Evolutionary conservation across 2,329 filamentous ascomycete species (phyloP).

Genomic region (Bertia moriformis): DNA sequence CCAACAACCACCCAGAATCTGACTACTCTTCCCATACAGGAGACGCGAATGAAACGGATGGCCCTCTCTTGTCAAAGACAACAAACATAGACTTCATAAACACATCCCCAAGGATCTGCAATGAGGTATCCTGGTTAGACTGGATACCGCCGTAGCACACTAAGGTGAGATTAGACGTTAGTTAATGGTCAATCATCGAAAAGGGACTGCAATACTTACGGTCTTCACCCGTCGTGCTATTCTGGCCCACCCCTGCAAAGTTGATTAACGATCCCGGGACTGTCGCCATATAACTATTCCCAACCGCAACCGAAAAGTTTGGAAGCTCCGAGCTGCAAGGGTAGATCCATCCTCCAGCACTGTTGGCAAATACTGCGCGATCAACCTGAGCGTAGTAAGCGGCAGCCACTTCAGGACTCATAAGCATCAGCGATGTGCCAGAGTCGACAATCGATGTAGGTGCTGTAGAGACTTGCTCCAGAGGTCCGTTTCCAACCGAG

Average conservation of each 20-base stretch:
- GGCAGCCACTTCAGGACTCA: conserved; percentile 36
- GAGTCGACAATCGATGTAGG: conserved; percentile 48
- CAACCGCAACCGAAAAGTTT: conserved; percentile 37
- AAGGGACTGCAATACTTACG: conserved; percentile 14
- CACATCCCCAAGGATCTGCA: conserved; percentile 62
- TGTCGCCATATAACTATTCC: conserved; percentile 27
- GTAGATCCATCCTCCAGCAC: conserved; percentile 35
- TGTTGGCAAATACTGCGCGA: conserved; percentile 26
- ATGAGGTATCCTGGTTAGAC: conserved; percentile 24
- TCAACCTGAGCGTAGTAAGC: conserved; percentile 44
- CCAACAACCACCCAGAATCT: neutral
- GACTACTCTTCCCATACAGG: neutral
- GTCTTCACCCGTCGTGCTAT: conserved; percentile 18
- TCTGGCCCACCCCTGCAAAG: conserved; percentile 33
- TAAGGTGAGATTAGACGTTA: neutral
- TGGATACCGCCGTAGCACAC: conserved; percentile 68
- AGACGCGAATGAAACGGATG: neutral
- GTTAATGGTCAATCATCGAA: neutral
- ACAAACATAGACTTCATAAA: conserved; percentile 68
- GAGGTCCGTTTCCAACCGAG: conserved; percentile 18
- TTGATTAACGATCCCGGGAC: conserved; percentile 40
- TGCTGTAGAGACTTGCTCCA: conserved; percentile 3
- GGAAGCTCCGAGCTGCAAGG: conserved; percentile 38
- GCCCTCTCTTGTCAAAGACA: conserved; percentile 40
- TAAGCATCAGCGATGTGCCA: conserved; percentile 51